These are phyloP conservation scores for Deuterostichococcus epilithicus DNA, from an alignment of 139 green algal species.

Conservation along the genomic window DNA sequence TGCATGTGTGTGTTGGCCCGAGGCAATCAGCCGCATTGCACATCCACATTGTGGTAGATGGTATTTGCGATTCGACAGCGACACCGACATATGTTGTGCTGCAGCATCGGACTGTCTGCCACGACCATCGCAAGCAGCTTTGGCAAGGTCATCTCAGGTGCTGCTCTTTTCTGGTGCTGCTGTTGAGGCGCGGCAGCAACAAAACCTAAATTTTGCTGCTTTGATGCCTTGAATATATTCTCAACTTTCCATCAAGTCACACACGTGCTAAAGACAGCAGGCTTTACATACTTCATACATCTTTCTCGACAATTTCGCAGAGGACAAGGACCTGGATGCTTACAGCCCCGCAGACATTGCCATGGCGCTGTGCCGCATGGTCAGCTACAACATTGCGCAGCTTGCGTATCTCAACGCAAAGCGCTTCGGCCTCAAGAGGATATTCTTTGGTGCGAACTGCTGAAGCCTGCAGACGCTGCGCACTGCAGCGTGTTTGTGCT, in stretches of 20 bases:
- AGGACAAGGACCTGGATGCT: conserved; percentile 73
- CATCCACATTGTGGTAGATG: no score
- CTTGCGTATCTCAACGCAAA: conserved; percentile 85
- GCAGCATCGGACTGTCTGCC: conserved; percentile 83
- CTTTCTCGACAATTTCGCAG: no score
- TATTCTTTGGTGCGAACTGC: conserved; percentile 89
- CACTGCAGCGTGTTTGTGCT: no score
- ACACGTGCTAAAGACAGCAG: conserved; percentile 8
- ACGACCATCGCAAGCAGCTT: conserved; percentile 94
- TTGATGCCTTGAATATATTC: neutral
- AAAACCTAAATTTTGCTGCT: neutral
- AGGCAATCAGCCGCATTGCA: no score
- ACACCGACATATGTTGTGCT: no score
- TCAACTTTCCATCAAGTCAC: neutral
- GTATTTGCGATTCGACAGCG: no score
- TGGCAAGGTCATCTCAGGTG: conserved; percentile 68
- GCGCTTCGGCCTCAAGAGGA: conserved; percentile 81
- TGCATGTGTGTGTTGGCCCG: no score
- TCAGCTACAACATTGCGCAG: conserved; percentile 98
- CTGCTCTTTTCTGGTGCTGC: no score
- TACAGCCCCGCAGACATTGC: conserved; percentile 89
- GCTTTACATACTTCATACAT: conserved; percentile 9
- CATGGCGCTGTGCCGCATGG: conserved; percentile 89
- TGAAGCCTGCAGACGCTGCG: no score
- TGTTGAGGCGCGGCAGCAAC: no score